These are phyloP conservation scores for Jatropha curcas DNA, from an alignment of 345 rosid genomes.

Conservation along the genomic window DNA sequence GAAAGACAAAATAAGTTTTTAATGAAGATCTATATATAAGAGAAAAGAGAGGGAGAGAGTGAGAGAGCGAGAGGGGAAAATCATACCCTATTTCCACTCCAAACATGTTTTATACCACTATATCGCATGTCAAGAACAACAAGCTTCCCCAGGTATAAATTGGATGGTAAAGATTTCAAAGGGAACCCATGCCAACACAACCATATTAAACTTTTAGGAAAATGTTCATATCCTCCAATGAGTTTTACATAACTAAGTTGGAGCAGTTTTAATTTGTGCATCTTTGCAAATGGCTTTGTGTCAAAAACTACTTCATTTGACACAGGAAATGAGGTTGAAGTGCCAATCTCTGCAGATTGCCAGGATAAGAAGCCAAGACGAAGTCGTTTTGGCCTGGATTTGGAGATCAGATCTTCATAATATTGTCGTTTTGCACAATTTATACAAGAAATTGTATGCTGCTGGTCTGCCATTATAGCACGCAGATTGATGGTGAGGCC, in stretches of 20 bases:
- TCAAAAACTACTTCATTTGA: background rate
- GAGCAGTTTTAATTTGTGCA: conserved; percentile 22
- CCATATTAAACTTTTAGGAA: conserved; percentile 27
- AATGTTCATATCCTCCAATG: conserved; percentile 13
- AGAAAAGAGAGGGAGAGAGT: background rate
- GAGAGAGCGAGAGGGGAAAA: background rate
- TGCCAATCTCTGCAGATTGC: background rate
- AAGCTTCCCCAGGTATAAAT: conserved; percentile 8
- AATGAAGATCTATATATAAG: background rate
- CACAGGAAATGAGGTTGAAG: background rate
- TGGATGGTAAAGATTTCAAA: conserved; percentile 2
- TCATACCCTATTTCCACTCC: conserved; percentile 17
- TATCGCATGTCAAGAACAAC: conserved; percentile 24
- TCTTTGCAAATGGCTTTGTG: conserved; percentile 14
- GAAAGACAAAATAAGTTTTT: background rate
- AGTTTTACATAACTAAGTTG: conserved; percentile 17
- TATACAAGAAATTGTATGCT: background rate
- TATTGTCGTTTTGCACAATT: conserved; percentile 8
- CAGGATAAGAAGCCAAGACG: conserved; percentile 1
- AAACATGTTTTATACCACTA: conserved; percentile 16
- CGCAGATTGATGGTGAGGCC: background rate
- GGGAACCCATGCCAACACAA: conserved; percentile 25
- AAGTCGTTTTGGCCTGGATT: background rate
- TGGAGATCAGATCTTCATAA: conserved; percentile 5
- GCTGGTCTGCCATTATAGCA: background rate